Base-by-base conservation (phyloP, 2,329 filamentous ascomycete genomes). In the Cordyceps tenuipes region DNA sequence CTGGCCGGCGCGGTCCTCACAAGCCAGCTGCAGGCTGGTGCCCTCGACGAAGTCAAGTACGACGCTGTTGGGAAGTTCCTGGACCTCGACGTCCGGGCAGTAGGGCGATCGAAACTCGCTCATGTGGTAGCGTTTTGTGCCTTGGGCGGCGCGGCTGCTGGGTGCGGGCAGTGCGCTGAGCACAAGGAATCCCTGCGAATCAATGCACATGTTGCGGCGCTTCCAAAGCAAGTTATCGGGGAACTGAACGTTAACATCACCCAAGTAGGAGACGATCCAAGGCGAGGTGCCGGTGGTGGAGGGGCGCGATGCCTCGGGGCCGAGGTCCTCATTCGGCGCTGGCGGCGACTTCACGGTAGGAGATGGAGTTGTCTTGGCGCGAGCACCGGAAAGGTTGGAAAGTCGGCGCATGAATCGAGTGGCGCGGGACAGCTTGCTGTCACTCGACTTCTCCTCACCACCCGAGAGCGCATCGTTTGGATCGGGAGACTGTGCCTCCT, bases 151-250 rank as follows among this genome's bases (percentile, higher is more conserved):
- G 15, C 73, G 69, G 61, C 74, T 83, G 61, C 78, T 75, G 78
- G 82, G 78, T 71, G 84, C 76, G 73, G 82, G 75, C 69, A 78
- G 66, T 64, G 82, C 74, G 47, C 87, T 89, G 63, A 99, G 81
- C 61, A 96, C 86, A 44, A 99, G 77, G 73, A 89, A 91, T 19
- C 93, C 94, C 62, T 88, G 81, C 9, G 86, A 84, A 71, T 97
- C 92, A 60, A 99, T 84, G 64, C 88, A 88, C 74, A 97, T 86
- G 68, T 88, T 91, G 62, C 94, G 86, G 59, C 93, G 88, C 77
- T 97, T 99, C 94, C 94, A 99, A 13, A 99, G 81, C 51, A 99
- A 80, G 59, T 91, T 96, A 70, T 97, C 93, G 0, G 94, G 94
- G 71, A 99, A 97, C 71, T 99, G 94, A 12, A 97, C 90, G 68